Percentiles rank a stretch among this genome's conserved stretches.
Conservation (phyloP, 2,329 filamentous ascomycete genomes). For the Arthrobotrys iridis region DNA sequence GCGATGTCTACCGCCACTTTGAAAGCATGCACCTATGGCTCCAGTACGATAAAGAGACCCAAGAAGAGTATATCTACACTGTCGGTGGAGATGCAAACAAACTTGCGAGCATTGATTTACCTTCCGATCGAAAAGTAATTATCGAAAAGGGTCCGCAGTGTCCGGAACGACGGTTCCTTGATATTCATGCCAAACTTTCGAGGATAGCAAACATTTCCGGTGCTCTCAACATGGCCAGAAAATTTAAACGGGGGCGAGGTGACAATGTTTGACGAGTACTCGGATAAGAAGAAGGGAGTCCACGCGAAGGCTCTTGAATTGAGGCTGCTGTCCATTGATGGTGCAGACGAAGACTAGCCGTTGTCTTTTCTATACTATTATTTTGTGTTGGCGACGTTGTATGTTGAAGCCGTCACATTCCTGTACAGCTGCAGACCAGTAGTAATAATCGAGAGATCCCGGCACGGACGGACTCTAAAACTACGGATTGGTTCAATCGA, state of each 20-base stretch:
- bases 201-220: not conserved
- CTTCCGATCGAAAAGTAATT: not conserved
- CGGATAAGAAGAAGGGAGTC: not conserved
- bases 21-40: not conserved
- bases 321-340: not conserved
- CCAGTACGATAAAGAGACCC: not conserved
- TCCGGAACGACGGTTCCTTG: not conserved
- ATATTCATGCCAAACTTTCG: not conserved
- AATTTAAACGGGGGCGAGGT: not conserved
- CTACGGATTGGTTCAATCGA: constrained; percentile 18
- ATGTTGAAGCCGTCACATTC: not conserved
- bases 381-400: constrained; percentile 4
- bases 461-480: not conserved
- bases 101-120: not conserved
- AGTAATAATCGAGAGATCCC: not conserved
- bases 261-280: not conserved
- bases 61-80: not conserved
- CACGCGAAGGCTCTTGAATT: not conserved
- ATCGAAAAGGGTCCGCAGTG: not conserved
- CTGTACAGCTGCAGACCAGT: not conserved
- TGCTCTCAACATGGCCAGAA: not conserved
- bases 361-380: not conserved
- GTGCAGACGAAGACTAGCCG: not conserved
- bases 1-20: not conserved
- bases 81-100: not conserved